phyloP scores from a whole-genome alignment of 2,329 filamentous ascomycete species.

The Hypoxylon sp. region DNA sequence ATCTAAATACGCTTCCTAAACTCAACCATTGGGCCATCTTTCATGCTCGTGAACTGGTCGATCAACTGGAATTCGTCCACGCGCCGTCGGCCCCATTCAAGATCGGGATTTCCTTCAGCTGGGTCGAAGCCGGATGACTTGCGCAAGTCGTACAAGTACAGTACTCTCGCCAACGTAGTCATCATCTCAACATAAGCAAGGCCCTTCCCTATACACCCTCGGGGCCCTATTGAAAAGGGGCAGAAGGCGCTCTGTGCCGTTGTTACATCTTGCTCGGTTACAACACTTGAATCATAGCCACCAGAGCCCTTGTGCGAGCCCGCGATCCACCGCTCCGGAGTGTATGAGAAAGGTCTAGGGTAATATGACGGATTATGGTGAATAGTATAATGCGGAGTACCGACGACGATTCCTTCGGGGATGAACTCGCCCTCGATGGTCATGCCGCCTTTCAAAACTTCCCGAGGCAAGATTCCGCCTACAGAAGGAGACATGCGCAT shows the following conservation, averaged over 20 bases:
- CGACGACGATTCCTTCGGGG: constrained; percentile 73
- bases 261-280: constrained; percentile 66
- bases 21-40: constrained; percentile 79
- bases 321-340: constrained; percentile 76
- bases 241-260: constrained; percentile 78
- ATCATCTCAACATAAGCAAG: constrained; percentile 78
- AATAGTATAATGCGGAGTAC: constrained; percentile 76
- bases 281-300: constrained; percentile 53
- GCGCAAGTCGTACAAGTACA: constrained; percentile 74
- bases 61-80: constrained; percentile 76
- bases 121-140: constrained; percentile 66
- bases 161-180: constrained; percentile 71
- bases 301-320: constrained; percentile 60
- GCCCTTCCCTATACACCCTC: constrained; percentile 80
- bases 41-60: constrained; percentile 81
- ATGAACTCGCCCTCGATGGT: constrained; percentile 67
- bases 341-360: constrained; percentile 69
- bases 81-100: constrained; percentile 70
- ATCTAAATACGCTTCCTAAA: constrained; percentile 60
- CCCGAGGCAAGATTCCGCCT: constrained; percentile 71
- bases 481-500: constrained; percentile 75
- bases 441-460: constrained; percentile 69
- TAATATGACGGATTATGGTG: constrained; percentile 77
- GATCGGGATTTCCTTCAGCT: constrained; percentile 64
- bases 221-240: constrained; percentile 78